Conservation (phyloP, 2,329 filamentous ascomycete genomes). For the Phymatotrichopsis omnivora region DNA sequence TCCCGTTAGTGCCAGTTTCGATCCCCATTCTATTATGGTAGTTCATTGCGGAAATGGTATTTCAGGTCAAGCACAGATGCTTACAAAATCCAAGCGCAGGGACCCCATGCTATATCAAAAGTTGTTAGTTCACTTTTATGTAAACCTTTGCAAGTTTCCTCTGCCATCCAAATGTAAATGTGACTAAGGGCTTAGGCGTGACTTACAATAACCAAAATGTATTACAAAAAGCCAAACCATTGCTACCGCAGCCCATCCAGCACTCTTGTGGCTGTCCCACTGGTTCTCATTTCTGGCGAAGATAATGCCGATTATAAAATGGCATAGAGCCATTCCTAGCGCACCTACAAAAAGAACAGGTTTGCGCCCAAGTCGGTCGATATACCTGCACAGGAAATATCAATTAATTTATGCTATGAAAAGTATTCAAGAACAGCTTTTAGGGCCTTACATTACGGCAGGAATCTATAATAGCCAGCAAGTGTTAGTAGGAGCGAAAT, state of each 20-base stretch:
- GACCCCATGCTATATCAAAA: slow-evolving; percentile 18
- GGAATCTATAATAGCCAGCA: slow-evolving; percentile 38
- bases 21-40: neutral
- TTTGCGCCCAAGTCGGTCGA: slow-evolving; percentile 20
- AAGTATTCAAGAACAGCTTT: neutral
- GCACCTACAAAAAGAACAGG: slow-evolving; percentile 41
- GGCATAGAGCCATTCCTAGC: slow-evolving; percentile 40
- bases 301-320: slow-evolving; percentile 45
- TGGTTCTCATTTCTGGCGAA: slow-evolving; percentile 44
- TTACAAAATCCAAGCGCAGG: slow-evolving; percentile 24
- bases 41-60: too few relatives aligned
- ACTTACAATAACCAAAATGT: slow-evolving; percentile 24
- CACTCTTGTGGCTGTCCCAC: slow-evolving; percentile 43
- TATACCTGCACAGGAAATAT: too few relatives aligned
- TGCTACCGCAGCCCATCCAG: slow-evolving; percentile 48
- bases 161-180: neutral
- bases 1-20: neutral
- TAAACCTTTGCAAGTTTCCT: too few relatives aligned
- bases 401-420: too few relatives aligned
- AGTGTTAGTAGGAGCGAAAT: slow-evolving; percentile 41
- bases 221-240: slow-evolving; percentile 38
- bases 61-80: too few relatives aligned
- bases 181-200: neutral
- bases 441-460: slow-evolving; percentile 14
- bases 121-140: neutral